Evolutionary conservation across 169 alveolate genomes (phyloP).

Genomic region (Plasmodium inui): DNA sequence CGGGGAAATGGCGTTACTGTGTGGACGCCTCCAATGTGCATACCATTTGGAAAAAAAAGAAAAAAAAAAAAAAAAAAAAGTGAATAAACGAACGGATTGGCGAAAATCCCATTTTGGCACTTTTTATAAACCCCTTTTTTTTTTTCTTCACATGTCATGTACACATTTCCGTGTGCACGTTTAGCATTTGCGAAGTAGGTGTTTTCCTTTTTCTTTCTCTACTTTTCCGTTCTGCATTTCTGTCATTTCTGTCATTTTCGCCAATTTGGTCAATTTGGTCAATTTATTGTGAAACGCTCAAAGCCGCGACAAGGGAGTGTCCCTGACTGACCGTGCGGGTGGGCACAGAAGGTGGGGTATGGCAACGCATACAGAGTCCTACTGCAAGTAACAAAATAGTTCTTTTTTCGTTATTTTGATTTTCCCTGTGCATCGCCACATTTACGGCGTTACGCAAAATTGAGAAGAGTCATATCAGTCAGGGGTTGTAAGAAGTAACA

Average conservation of each 20-base stretch:
- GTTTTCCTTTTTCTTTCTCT: not conserved
- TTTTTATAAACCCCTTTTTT: not conserved
- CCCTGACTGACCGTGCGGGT: not conserved
- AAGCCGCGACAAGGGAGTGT: not conserved
- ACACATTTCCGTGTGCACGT: not conserved
- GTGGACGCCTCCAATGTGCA: slow-evolving; percentile 22
- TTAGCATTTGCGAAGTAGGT: not conserved
- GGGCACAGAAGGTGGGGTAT: not conserved
- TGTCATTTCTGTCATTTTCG: no score
- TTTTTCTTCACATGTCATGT: not conserved
- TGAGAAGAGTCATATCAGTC: not conserved
- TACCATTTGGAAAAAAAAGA: not conserved
- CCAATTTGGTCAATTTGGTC: no score
- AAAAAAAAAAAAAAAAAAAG: not conserved
- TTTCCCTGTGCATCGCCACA: not conserved
- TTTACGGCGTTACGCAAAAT: not conserved
- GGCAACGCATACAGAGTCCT: not conserved
- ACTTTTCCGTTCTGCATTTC: slow-evolving; percentile 4
- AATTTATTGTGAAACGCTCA: not conserved
- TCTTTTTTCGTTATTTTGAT: not conserved
- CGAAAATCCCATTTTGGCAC: not conserved
- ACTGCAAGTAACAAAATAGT: not conserved
- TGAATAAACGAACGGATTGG: not conserved
- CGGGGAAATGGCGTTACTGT: slow-evolving; percentile 10
- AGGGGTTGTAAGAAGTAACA: slow-evolving; percentile 70